Evolutionary conservation across 1,284 basidiomycete genomes (phyloP).

Genomic region (Cutaneotrichosporon dermatis): DNA sequence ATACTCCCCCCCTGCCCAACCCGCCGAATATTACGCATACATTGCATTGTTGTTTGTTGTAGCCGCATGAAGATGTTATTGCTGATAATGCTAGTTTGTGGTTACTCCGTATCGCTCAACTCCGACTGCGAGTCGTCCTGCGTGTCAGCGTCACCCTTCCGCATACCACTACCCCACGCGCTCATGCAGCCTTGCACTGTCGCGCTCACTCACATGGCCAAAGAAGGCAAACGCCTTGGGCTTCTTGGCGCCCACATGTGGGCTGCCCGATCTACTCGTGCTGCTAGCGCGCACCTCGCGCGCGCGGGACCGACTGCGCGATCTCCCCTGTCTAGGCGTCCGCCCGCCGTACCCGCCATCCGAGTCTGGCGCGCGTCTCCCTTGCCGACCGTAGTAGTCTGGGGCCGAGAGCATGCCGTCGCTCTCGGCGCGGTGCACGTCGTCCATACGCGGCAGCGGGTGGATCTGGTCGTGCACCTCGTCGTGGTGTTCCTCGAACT

Average conservation of each 20-base stretch:
- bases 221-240: conserved; percentile 48
- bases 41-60: too few relatives aligned
- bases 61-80: too few relatives aligned
- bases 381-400: background rate
- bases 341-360: background rate
- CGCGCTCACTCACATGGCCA: conserved; percentile 26
- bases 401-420: conserved; percentile 11
- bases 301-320: conserved; percentile 1
- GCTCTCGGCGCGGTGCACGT: conserved; percentile 6
- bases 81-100: background rate
- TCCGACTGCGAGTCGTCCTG: conserved; percentile 11
- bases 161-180: too few relatives aligned
- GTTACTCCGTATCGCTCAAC: conserved; percentile 4
- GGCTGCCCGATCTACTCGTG: conserved; percentile 2
- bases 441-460: background rate
- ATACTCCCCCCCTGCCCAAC: too few relatives aligned
- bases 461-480: background rate
- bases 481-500: background rate
- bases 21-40: too few relatives aligned
- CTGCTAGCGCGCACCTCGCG: background rate
- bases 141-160: background rate
- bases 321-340: conserved; percentile 17
- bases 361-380: background rate
- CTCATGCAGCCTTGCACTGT: too few relatives aligned
- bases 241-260: conserved; percentile 3